Conservation (phyloP, 2,329 filamentous ascomycete species). For the Alternaria triticimaculans region DNA sequence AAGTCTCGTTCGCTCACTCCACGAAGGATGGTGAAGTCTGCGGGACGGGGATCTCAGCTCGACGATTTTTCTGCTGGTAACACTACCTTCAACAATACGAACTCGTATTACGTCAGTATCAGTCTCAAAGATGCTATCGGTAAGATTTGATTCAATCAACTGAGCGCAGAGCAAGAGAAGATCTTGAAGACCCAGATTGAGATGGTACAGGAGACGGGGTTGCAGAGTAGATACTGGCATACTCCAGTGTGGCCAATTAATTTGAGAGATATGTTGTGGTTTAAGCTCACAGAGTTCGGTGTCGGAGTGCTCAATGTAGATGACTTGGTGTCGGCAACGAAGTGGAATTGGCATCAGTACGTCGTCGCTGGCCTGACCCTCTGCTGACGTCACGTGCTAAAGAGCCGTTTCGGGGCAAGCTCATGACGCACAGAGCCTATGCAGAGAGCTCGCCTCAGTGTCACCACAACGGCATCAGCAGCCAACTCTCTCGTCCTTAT, state of each 20-base stretch:
- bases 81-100: constrained; percentile 26
- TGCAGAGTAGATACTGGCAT: constrained; percentile 32
- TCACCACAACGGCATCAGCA: not conserved
- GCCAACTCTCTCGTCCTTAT: not conserved
- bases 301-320: constrained; percentile 32
- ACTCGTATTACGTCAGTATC: constrained; percentile 37
- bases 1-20: too few relatives aligned
- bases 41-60: too few relatives aligned
- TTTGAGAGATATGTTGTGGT: constrained; percentile 28
- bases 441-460: not conserved
- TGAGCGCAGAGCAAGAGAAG: constrained; percentile 17
- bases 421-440: not conserved
- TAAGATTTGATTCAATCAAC: constrained; percentile 14
- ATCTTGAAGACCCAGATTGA: not conserved
- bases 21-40: too few relatives aligned
- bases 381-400: constrained; percentile 11
- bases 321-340: constrained; percentile 30
- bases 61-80: too few relatives aligned
- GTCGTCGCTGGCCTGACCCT: constrained; percentile 30
- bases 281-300: constrained; percentile 18
- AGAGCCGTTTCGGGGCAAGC: not conserved
- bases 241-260: constrained; percentile 33
- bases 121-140: constrained; percentile 28
- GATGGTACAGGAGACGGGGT: constrained; percentile 23
- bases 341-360: constrained; percentile 18